Base-by-base conservation (phyloP, 208 protist genomes). In the Leishmania tropica region DNA sequence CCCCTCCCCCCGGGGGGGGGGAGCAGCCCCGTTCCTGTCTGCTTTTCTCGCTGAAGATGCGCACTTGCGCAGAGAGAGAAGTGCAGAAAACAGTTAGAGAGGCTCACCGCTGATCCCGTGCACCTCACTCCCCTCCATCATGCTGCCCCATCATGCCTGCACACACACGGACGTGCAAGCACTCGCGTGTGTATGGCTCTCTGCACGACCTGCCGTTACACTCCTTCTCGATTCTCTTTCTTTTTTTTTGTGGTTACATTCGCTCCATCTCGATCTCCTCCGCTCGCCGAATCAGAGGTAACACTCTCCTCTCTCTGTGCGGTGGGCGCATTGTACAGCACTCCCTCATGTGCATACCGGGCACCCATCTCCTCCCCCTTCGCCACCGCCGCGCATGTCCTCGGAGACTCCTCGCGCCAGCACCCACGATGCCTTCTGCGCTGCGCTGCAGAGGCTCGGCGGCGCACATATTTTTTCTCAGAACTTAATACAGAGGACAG, bases 361-460 rank as follows among this genome's bases (percentile, higher is more conserved):
- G 28, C 42, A 2, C 71, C 1, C 2, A 51, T 47, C 51, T 24
- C 40, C 10, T 62, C 53, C 40, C 15, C 3, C 24, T 48, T 35
- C 35, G 3, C 35, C 7, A n/a, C 21, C n/a, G 42, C 28, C 42
- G 42, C 24, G 42, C 21, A 77, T 64, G 47, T n/a, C 73, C 40
- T 58, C 56, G 3, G 42, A 53, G 45, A 62, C 73, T 47, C 51
- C 73, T 62, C 70, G 37, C 40, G 75, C 56, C 51, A 84, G 81
- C 76, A 80, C 80, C 7, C 80, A 84, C 42, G 54, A 31, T 45
- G 13, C 37, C 1, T 84, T 84, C 54, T 84, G 81, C 62, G 68
- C 47, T 37, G 45, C 78, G 54, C 45, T 84, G 51, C 75, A 70
- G 51, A 45, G 31, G 0, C 67, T 84, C 2, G 54, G n/a, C 35